These are phyloP conservation scores for Backusella australiensis DNA, from an alignment of 192 early-diverging fungal species.

Conservation along the genomic window DNA sequence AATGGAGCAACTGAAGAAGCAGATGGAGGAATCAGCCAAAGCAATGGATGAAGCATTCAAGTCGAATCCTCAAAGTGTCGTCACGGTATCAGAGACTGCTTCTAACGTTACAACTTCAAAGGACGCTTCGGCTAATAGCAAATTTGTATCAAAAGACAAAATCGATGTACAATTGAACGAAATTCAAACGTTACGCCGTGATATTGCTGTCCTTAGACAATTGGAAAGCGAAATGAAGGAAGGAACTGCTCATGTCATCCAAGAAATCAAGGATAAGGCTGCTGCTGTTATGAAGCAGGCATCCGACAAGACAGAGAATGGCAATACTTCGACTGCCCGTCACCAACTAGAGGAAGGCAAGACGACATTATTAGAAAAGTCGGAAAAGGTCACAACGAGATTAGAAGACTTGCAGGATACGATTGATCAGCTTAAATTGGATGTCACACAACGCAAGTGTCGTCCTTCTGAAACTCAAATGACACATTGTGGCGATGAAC, in stretches of 20 bases:
- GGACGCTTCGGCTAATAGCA: not conserved
- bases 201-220: conserved; percentile 49
- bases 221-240: conserved; percentile 39
- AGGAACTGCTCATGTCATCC: conserved; percentile 4
- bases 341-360: conserved; percentile 54
- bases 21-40: not conserved
- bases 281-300: not conserved
- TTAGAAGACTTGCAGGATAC: conserved; percentile 64
- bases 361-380: conserved; percentile 39
- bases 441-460: conserved; percentile 67
- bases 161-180: conserved; percentile 44
- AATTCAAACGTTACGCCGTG: conserved; percentile 47
- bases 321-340: not conserved
- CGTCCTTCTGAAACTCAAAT: conserved; percentile 58
- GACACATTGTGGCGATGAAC: conserved; percentile 52
- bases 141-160: not conserved
- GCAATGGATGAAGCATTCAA: not conserved
- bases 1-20: conserved; percentile 9
- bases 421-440: conserved; percentile 74
- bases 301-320: conserved; percentile 14
- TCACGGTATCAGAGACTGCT: not conserved
- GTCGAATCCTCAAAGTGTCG: not conserved
- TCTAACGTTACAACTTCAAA: not conserved
- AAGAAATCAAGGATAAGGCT: conserved; percentile 24
- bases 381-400: conserved; percentile 45